phyloP scores from a whole-genome alignment of 192 early-diverging fungal species.

The Haplosporangium gracile region DNA sequence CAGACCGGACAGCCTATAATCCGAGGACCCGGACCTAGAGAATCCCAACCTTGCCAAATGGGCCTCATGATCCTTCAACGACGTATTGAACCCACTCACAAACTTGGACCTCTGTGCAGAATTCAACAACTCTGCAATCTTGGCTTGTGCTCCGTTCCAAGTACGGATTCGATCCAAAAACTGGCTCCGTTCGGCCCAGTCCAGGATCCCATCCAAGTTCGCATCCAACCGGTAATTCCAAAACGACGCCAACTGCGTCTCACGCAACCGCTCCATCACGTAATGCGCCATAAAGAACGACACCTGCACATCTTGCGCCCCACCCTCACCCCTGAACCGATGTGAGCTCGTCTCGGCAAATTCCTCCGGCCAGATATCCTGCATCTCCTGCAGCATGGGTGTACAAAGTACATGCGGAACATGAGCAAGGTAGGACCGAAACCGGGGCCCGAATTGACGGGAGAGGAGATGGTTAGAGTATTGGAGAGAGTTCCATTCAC shows the following conservation, averaged over 20 bases:
- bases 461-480: conserved; percentile 52
- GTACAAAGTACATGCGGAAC: conserved; percentile 43
- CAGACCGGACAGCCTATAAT: conserved; percentile 24
- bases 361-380: conserved; percentile 43
- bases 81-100: neutral
- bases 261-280: conserved; percentile 48
- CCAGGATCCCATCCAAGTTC: conserved; percentile 42
- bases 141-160: conserved; percentile 1
- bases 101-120: too few species aligned
- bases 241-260: conserved; percentile 53
- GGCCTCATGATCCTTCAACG: neutral
- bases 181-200: conserved; percentile 40
- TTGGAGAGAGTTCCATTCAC: conserved; percentile 54
- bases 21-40: neutral
- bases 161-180: conserved; percentile 23
- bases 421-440: conserved; percentile 51
- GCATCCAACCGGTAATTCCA: conserved; percentile 48
- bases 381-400: conserved; percentile 50
- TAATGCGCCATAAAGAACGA: conserved; percentile 58
- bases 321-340: conserved; percentile 50
- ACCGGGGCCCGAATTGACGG: conserved; percentile 47
- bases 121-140: neutral
- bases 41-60: conserved; percentile 4
- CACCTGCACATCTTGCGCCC: conserved; percentile 30
- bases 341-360: conserved; percentile 49